Evolutionary conservation across 176 grass and related monocot genomes (phyloP).

Genomic region (Musa troglodytarum): DNA sequence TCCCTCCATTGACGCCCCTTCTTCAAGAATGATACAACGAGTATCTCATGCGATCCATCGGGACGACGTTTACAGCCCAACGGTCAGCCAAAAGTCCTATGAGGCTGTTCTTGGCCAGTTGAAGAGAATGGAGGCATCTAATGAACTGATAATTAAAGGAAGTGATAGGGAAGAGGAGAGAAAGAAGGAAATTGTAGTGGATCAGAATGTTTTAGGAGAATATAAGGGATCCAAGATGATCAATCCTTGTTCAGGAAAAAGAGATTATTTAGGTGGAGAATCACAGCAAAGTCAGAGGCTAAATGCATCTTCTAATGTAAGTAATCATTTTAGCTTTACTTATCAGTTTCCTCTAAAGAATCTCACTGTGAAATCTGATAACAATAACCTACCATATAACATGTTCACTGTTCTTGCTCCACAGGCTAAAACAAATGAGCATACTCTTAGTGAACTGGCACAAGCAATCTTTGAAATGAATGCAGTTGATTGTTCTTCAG

Average conservation of each 20-base stretch:
- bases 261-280: neutral
- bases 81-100: neutral
- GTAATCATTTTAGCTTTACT: neutral
- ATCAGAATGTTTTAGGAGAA: neutral
- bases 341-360: neutral
- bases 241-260: neutral
- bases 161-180: neutral
- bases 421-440: conserved; percentile 10
- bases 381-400: neutral
- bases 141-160: neutral
- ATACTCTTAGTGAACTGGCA: neutral
- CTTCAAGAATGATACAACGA: conserved; percentile 5
- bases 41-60: conserved; percentile 23
- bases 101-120: neutral
- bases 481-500: neutral
- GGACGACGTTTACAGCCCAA: conserved; percentile 14
- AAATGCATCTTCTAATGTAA: conserved; percentile 15
- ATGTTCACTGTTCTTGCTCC: neutral
- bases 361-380: neutral
- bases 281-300: neutral
- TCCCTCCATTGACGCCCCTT: conserved; percentile 33
- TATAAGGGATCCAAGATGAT: neutral
- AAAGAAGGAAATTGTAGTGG: too few relatives aligned
- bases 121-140: neutral
- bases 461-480: conserved; percentile 10